phyloP scores from a whole-genome alignment of 495 filamentous ascomycete species.

The Penicillium alfredii region DNA sequence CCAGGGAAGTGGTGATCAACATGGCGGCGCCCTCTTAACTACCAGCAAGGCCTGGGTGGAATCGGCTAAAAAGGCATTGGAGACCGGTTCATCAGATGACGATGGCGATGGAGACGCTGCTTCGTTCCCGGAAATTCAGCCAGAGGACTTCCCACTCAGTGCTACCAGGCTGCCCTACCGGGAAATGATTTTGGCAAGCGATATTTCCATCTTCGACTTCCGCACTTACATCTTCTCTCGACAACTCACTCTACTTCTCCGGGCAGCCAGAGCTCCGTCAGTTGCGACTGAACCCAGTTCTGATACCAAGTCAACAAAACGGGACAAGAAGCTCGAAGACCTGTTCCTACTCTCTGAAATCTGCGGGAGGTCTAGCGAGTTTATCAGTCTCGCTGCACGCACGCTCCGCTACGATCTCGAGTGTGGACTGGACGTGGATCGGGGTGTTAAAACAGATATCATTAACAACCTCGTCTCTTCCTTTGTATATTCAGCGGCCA shows the following conservation, averaged over 20 bases:
- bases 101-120: conserved; percentile 11
- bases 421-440: conserved; percentile 31
- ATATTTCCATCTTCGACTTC: conserved; percentile 97
- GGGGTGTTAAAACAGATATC: conserved; percentile 40
- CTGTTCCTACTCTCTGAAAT: conserved; percentile 72
- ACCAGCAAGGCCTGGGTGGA: conserved; percentile 67
- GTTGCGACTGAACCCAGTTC: conserved; percentile 16
- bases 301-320: conserved; percentile 9
- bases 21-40: conserved; percentile 58
- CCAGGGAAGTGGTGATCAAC: conserved; percentile 46
- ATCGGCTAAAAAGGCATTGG: conserved; percentile 45
- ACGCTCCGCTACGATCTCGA: conserved; percentile 71
- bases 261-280: conserved; percentile 63
- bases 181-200: conserved; percentile 88
- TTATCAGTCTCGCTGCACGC: conserved; percentile 70
- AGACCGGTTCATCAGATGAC: conserved; percentile 7
- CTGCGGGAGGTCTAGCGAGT: conserved; percentile 69
- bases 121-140: conserved; percentile 27
- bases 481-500: conserved; percentile 74
- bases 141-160: conserved; percentile 53
- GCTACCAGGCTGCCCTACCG: conserved; percentile 77
- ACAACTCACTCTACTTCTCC: conserved; percentile 76
- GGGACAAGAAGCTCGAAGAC: conserved; percentile 60
- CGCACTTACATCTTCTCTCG: conserved; percentile 88
- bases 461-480: conserved; percentile 79